Evolutionary conservation across 192 early-diverging fungal species (phyloP), one percentile per base, ranked within the genome.

Genomic region (Rhizophagus prolifer): DNA sequence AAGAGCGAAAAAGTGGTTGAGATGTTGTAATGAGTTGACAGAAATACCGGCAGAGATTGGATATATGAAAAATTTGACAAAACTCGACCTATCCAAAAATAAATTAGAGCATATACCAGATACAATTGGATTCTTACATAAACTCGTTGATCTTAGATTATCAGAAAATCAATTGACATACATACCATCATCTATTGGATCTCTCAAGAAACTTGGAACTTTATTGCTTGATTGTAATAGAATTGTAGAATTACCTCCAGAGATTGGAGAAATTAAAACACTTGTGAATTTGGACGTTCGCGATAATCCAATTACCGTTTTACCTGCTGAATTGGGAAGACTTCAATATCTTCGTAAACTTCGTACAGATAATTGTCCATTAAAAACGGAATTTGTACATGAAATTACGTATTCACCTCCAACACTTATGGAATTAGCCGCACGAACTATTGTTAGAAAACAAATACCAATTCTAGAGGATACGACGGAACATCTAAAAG

Each of bases 11-110:
- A 7, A 38, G 5, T 38, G 36, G 0, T 38, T 38, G 7, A 38
- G 94, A 77, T 94, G 91, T 80, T 90, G 90, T 84, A 95, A 95
- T 77, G 80, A 86, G 64, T 78, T 95, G 23, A 83, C 79, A n/a
- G 74, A 80, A 58, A 85, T 96, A 73, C 95, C 95, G 28, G 79
- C 86, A 4, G 88, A 92, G 69, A 90, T 96, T 69, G 93, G 93
- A 9, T 89, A 91, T 66, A 78, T 96, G 70, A 83, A 86, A 46
- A 90, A 90, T 78, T 79, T 96, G n/a, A 86, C 82, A 9, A 76
- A 81, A 7, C 85, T 95, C 13, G 86, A 90, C 63, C 74, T 95
- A 3, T 83, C 91, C 16, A 81, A 85, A 54, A 96, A 96, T 82
- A 82, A 76, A 26, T 80, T 96, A 9, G 81, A 80, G 6, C 54